Conservation (phyloP, 2,329 filamentous ascomycete genomes). For the Colletotrichum sp. region DNA sequence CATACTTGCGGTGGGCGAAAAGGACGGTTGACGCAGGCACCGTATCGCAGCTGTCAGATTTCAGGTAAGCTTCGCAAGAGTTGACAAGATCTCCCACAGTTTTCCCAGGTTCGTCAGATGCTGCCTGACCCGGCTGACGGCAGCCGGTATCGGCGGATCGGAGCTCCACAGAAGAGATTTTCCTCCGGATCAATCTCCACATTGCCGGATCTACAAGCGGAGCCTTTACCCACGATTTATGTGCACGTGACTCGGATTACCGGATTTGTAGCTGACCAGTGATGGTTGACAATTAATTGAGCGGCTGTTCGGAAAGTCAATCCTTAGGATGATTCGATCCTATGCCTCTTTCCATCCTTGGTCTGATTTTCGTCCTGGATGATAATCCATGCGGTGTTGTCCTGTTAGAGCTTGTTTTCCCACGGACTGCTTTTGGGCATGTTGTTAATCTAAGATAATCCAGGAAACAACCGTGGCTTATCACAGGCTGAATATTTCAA, state of each 20-base stretch:
- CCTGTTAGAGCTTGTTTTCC: neutral
- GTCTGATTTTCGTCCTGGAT: neutral
- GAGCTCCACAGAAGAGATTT: neutral
- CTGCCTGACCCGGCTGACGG: neutral
- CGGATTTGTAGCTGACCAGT: neutral
- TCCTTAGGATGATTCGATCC: neutral
- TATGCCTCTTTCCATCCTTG: neutral
- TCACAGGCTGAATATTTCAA: neutral
- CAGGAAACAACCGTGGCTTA: neutral
- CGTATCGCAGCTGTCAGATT: neutral
- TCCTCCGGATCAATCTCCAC: neutral
- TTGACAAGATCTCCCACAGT: neutral
- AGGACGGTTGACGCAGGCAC: no score
- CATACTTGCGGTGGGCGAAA: neutral
- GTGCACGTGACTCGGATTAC: neutral
- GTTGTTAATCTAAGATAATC: neutral
- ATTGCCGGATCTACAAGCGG: neutral
- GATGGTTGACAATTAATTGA: neutral
- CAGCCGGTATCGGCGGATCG: neutral
- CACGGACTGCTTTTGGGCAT: neutral
- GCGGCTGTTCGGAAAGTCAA: neutral
- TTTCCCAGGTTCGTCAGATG: neutral
- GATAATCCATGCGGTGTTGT: neutral
- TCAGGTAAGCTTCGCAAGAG: neutral
- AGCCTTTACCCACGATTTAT: neutral